Evolutionary conservation across 2,329 filamentous ascomycete genomes (phyloP).

Genomic region (Colletotrichum sp.): DNA sequence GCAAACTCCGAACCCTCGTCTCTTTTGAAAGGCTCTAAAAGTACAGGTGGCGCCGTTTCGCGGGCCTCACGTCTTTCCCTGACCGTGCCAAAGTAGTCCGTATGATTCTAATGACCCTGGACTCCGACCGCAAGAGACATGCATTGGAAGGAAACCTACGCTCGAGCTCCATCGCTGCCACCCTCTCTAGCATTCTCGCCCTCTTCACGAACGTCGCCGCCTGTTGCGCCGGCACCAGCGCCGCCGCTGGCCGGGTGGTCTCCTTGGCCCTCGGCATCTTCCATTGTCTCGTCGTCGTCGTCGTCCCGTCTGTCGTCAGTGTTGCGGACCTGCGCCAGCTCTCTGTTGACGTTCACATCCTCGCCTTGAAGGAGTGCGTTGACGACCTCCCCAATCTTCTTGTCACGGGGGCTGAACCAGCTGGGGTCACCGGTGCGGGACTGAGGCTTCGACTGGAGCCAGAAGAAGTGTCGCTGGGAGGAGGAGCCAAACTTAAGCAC

Average conservation of each 20-base stretch:
- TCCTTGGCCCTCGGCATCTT: slow-evolving; percentile 74
- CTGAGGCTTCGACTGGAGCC: slow-evolving; percentile 92
- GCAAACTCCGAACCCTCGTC: slow-evolving; percentile 16
- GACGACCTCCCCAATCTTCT: slow-evolving; percentile 87
- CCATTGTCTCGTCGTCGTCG: slow-evolving; percentile 79
- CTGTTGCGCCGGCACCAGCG: slow-evolving; percentile 85
- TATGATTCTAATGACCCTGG: slow-evolving; percentile 3
- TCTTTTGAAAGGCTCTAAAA: slow-evolving; percentile 28
- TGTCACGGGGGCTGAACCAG: slow-evolving; percentile 85
- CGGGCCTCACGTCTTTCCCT: slow-evolving; percentile 1
- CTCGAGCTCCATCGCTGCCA: slow-evolving; percentile 95
- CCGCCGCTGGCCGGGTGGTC: slow-evolving; percentile 74
- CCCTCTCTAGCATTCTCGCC: slow-evolving; percentile 88
- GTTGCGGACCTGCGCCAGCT: slow-evolving; percentile 70
- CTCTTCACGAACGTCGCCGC: slow-evolving; percentile 90
- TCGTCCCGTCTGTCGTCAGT: slow-evolving; percentile 55
- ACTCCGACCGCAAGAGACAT: slow-evolving; percentile 6
- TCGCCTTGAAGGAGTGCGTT: slow-evolving; percentile 86
- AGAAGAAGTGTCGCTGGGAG: slow-evolving; percentile 91
- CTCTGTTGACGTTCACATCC: slow-evolving; percentile 78
- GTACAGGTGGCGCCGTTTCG: slow-evolving; percentile 26
- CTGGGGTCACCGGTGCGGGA: slow-evolving; percentile 69
- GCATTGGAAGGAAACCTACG: slow-evolving; percentile 74
- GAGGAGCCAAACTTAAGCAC: slow-evolving; percentile 93
- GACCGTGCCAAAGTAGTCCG: background rate